These are phyloP conservation scores for Eutrema yunnanense DNA, from an alignment of 345 rosid species.

Conservation along the genomic window DNA sequence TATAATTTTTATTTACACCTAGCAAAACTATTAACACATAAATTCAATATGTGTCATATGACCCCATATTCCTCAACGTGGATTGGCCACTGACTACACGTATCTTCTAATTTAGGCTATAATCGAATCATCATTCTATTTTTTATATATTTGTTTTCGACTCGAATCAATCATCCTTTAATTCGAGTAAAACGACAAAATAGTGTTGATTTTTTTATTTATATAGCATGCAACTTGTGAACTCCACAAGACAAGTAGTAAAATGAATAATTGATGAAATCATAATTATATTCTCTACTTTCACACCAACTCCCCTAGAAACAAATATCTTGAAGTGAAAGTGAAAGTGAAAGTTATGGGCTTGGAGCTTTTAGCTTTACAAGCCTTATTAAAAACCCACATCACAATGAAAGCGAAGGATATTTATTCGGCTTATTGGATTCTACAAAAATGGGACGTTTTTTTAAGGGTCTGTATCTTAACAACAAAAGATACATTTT, in stretches of 20 bases:
- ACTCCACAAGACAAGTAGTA: neutral
- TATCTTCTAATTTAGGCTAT: neutral
- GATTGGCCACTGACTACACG: too few species aligned
- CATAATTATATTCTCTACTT: neutral
- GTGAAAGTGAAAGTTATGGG: neutral
- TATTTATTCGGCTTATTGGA: neutral
- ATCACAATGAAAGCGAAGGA: neutral
- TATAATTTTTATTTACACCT: too few species aligned
- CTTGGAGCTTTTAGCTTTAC: neutral
- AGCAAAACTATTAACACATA: too few species aligned
- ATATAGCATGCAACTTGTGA: neutral
- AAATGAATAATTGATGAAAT: neutral
- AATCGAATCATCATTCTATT: neutral
- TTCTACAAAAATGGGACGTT: neutral
- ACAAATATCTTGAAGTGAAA: neutral
- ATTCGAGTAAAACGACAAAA: neutral
- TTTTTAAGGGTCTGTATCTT: neutral
- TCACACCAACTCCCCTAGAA: neutral
- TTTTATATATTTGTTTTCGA: neutral
- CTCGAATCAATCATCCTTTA: neutral
- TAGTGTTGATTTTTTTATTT: neutral
- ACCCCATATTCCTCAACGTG: too few species aligned
- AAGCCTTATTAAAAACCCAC: conserved; percentile 11
- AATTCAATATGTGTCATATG: too few species aligned
- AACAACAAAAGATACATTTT: conserved; percentile 17